Evolutionary conservation across 345 rosid species (phyloP), one percentile per base, ranked within the genome.

Genomic region (Mangifera indica): DNA sequence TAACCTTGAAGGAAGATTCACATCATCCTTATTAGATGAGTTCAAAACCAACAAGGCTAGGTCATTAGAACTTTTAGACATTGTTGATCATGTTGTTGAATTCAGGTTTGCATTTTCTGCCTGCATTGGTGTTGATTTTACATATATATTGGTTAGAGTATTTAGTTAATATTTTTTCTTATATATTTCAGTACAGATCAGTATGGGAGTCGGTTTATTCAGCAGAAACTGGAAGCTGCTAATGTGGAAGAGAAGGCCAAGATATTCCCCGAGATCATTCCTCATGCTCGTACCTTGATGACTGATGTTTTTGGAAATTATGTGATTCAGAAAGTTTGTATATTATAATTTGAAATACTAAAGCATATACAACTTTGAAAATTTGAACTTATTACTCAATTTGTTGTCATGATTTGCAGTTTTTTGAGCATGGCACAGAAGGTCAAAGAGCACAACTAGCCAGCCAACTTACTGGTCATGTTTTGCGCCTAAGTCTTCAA

Each of bases 251-350:
- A 92, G 75, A 95, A 91, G 82, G 77, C 84, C 84, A 83, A 75
- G 74, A 87, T 95, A 76, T 92, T 89, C 67, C 90, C 93, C 15
- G 96, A 95, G 78, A 86, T 95, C 61, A 78, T 85, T 80, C 91
- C 97, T 66, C 90, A 83, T 77, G 94, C 93, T 61, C 91, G 82
- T 56, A 79, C 90, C 75, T 80, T 95, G 86, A 95, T 95, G 99
- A 89, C 97, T n/a, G 99, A 95, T 86, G 99, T 91, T 51, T 95
- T 95, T 75, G 99, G 99, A 72, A 95, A 95, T 81, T 95, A 92
- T 69, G 97, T 92, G 71, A 88, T 95, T 81, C 99, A 95, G 80
- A 92, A 92, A 80, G 98, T 91, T 84, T 37, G 40, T 71, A 32
- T 66, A 40, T 42, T 34, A 69, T 60, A 65, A 60, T 49, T 20